phyloP scores from a whole-genome alignment of 176 grass and related monocot genomes.

The Thinopyrum elongatum region DNA sequence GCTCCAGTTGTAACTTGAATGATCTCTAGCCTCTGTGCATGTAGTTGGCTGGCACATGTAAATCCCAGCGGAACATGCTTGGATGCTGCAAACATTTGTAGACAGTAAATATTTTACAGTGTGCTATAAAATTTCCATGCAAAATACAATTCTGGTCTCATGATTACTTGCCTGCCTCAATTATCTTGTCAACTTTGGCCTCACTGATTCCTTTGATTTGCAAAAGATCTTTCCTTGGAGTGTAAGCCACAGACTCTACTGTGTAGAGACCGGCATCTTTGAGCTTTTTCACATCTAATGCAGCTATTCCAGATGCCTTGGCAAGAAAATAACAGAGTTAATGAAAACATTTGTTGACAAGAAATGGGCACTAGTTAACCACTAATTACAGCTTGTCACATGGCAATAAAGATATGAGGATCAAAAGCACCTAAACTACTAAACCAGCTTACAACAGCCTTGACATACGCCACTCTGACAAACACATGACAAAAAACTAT shows the following conservation, averaged over 20 bases:
- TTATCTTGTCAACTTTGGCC: conserved; percentile 96
- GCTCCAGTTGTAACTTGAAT: conserved; percentile 97
- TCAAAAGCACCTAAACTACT: not conserved
- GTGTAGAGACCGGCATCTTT: conserved; percentile 85
- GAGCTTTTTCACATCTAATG: conserved; percentile 93
- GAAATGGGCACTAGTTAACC: not conserved
- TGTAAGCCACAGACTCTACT: conserved; percentile 83
- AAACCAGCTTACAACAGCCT: not conserved
- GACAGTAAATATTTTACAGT: not conserved
- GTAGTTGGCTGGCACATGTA: conserved; percentile 97
- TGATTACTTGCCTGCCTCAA: conserved; percentile 71
- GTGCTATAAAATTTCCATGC: not conserved
- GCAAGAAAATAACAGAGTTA: conserved; percentile 26
- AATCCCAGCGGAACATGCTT: conserved; percentile 89
- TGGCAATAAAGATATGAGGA: not conserved
- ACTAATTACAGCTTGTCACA: not conserved
- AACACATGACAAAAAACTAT: not conserved
- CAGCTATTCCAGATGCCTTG: conserved; percentile 85
- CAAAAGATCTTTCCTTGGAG: conserved; percentile 92
- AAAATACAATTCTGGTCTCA: not conserved
- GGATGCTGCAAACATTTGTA: conserved; percentile 54
- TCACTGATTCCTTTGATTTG: conserved; percentile 98
- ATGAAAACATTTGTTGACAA: not conserved
- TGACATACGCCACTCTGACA: not conserved
- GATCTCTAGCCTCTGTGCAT: conserved; percentile 90